These are phyloP conservation scores for Pestalotiopsis fici DNA, from an alignment of 2,329 filamentous ascomycete species.

Conservation along the genomic window DNA sequence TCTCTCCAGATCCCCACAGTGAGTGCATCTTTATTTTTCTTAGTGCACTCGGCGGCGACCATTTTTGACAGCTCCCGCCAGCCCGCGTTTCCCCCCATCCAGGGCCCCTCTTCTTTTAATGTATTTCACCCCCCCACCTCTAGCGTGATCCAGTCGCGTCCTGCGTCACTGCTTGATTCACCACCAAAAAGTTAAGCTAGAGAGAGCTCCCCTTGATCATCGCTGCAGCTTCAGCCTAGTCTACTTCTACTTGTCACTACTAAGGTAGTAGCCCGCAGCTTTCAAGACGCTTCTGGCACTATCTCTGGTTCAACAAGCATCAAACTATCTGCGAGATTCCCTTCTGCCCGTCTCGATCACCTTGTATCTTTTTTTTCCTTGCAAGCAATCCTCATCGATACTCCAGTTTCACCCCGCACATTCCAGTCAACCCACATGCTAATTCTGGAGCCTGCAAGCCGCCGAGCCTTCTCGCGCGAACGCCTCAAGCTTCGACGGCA, in stretches of 20 bases:
- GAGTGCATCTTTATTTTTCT: background rate
- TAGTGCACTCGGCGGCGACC: background rate
- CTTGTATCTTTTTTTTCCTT: background rate
- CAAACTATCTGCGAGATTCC: background rate
- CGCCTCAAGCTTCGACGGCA: constrained; percentile 45
- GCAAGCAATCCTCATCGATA: background rate
- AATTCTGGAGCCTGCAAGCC: constrained; percentile 47
- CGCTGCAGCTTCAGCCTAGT: constrained; percentile 5
- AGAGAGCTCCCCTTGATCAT: constrained; percentile 8
- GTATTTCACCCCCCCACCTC: constrained; percentile 16
- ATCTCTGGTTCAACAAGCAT: background rate
- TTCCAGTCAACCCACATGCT: constrained; percentile 52
- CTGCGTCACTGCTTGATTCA: constrained; percentile 10
- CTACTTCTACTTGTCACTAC: background rate
- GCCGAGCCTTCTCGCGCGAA: constrained; percentile 56
- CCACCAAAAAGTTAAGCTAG: constrained; percentile 12
- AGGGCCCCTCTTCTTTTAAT: constrained; percentile 15
- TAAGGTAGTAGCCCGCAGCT: background rate
- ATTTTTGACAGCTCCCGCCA: background rate
- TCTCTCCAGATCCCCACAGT: background rate
- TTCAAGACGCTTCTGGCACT: background rate
- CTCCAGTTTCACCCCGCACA: constrained; percentile 7
- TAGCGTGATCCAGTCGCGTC: constrained; percentile 11
- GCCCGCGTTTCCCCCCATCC: background rate
- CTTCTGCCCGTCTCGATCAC: background rate